Evolutionary conservation across 139 green algal species (phyloP).

Genomic region (Picochlorum sp.): DNA sequence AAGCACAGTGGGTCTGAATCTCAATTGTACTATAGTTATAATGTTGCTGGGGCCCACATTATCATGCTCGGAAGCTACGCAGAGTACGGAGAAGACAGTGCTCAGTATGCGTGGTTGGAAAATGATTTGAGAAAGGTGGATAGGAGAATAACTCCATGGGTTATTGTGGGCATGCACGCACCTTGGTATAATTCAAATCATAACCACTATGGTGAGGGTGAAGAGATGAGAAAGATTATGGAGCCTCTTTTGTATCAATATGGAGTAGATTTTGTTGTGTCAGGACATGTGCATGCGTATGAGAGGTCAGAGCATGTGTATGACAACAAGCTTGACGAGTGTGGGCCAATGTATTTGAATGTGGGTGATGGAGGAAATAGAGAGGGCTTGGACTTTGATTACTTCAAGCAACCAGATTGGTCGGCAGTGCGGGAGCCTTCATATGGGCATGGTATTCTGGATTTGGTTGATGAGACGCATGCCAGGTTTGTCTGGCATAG

Average conservation of each 20-base stretch:
- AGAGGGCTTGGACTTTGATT: slow-evolving; percentile 47
- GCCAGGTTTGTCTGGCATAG: slow-evolving; percentile 53
- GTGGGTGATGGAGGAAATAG: slow-evolving; percentile 75
- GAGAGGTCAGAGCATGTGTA: slow-evolving; percentile 45
- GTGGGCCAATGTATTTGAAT: slow-evolving; percentile 49
- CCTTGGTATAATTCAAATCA: slow-evolving; percentile 73
- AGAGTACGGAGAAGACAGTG: slow-evolving; percentile 22
- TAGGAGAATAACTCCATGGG: slow-evolving; percentile 57
- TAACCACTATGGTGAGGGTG: slow-evolving; percentile 50
- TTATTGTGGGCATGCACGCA: slow-evolving; percentile 63
- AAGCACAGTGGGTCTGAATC: slow-evolving; percentile 21
- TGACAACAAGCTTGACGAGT: slow-evolving; percentile 24
- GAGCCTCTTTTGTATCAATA: slow-evolving; percentile 51
- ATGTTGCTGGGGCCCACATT: slow-evolving; percentile 46
- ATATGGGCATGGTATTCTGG: slow-evolving; percentile 55
- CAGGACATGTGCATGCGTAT: slow-evolving; percentile 72
- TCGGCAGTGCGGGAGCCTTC: slow-evolving; percentile 49
- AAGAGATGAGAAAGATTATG: slow-evolving; percentile 48
- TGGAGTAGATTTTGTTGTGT: slow-evolving; percentile 61
- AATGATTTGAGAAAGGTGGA: slow-evolving; percentile 57
- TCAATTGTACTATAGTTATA: slow-evolving; percentile 58
- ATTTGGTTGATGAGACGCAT: slow-evolving; percentile 53
- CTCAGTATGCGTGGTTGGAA: slow-evolving; percentile 60
- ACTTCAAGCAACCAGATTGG: slow-evolving; percentile 43
- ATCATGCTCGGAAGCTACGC: slow-evolving; percentile 49